phyloP scores from a whole-genome alignment of 805 yeast species.

The Teunomyces gatunensis region DNA sequence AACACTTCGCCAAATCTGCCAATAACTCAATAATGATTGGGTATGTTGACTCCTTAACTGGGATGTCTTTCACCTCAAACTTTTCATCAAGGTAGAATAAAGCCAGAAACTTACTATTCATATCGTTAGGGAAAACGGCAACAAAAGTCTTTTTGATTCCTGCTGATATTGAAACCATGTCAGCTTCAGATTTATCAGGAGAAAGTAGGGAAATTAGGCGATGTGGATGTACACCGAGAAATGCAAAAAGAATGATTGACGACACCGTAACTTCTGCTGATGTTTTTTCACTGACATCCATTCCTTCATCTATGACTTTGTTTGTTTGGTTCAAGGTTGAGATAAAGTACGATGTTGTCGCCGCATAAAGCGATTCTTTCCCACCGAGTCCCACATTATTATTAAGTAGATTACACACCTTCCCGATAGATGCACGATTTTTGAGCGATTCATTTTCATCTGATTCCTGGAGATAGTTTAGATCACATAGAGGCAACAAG shows the following conservation, averaged over 20 bases:
- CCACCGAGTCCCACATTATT: neutral
- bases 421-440: neutral
- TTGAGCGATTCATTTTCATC: conserved; percentile 1
- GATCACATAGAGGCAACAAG: conserved; percentile 23
- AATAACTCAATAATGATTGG: conserved; percentile 7
- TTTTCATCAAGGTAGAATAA: neutral
- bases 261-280: conserved; percentile 17
- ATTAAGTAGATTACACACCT: neutral
- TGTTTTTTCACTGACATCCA: neutral
- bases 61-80: neutral
- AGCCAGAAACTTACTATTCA: conserved; percentile 1
- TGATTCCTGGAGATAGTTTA: conserved; percentile 8
- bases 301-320: conserved; percentile 4
- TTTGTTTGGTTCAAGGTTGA: conserved; percentile 15
- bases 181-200: conserved; percentile 17
- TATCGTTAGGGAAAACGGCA: neutral
- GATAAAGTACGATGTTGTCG: conserved; percentile 23
- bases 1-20: conserved; percentile 3
- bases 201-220: conserved; percentile 26
- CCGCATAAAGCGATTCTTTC: conserved; percentile 13
- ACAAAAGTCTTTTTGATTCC: conserved; percentile 14
- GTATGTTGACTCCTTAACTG: conserved; percentile 5
- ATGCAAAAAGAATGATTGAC: conserved; percentile 25
- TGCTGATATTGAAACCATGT: conserved; percentile 18
- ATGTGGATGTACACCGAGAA: conserved; percentile 31